A percentile compares a stretch with the other conserved stretches of the same genome.
phyloP scores from a whole-genome alignment of 2,329 filamentous ascomycete species.

The Colletotrichum spaethianum region DNA sequence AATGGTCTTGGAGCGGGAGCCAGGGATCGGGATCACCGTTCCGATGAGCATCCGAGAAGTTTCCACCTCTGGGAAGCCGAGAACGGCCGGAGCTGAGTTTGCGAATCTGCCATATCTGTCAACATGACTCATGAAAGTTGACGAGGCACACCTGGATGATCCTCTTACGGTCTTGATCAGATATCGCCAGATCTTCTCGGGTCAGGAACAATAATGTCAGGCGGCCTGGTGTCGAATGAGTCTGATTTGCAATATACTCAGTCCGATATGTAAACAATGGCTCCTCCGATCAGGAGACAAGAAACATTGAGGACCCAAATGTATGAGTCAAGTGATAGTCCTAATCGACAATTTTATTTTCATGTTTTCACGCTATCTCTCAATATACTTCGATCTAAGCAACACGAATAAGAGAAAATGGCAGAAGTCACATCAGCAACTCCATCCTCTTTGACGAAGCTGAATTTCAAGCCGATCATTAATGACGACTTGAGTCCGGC shows the following conservation, averaged over 20 bases:
- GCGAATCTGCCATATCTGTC: not conserved
- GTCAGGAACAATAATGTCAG: not conserved
- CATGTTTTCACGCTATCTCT: not conserved
- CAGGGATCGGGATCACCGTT: slow-evolving; percentile 8
- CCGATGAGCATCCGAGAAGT: not conserved
- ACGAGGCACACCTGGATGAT: not conserved
- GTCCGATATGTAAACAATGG: not conserved
- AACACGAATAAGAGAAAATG: not conserved
- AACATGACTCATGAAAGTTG: not conserved
- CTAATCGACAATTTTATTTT: not conserved
- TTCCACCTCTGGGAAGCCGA: too few species aligned
- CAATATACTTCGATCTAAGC: not conserved
- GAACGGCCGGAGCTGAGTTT: not conserved
- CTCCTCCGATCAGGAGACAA: not conserved
- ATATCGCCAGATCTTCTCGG: not conserved
- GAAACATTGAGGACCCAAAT: not conserved
- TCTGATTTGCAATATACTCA: too few species aligned
- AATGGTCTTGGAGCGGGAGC: not conserved
- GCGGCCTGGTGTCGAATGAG: not conserved
- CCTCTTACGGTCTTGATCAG: not conserved
- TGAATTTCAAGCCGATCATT: slow-evolving; percentile 15
- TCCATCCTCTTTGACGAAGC: slow-evolving; percentile 9
- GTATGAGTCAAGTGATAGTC: not conserved
- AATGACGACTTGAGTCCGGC: slow-evolving; percentile 8
- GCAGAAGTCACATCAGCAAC: not conserved